phyloP scores from a whole-genome alignment of 176 grass and related monocot genomes.

The Panicum miliaceum region DNA sequence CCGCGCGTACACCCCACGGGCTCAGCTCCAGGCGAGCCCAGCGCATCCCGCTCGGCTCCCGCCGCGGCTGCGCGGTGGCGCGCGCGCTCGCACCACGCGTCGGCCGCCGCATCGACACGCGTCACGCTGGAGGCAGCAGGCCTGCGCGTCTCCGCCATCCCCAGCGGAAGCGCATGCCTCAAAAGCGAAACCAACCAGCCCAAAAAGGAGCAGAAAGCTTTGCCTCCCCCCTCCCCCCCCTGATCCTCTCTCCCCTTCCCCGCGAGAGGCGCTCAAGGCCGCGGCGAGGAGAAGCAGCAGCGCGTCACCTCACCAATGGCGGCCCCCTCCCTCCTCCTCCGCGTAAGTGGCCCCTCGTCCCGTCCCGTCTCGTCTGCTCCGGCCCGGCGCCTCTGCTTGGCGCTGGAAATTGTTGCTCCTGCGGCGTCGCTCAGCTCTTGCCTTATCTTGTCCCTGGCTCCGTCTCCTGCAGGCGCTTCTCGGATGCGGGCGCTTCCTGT shows the following conservation, averaged over 20 bases:
- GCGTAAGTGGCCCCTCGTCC: slow-evolving; percentile 35
- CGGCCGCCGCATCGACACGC: slow-evolving; percentile 27
- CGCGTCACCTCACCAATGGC: slow-evolving; percentile 42
- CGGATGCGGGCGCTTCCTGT: slow-evolving; percentile 6
- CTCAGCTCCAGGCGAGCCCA: background rate
- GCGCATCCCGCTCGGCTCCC: slow-evolving; percentile 1
- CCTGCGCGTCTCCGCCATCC: slow-evolving; percentile 15
- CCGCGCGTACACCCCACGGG: background rate
- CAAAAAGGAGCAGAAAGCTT: background rate
- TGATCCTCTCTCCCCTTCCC: background rate
- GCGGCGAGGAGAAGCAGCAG: slow-evolving; percentile 21
- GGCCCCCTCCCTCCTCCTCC: background rate
- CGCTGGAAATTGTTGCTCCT: background rate
- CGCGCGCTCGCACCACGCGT: slow-evolving; percentile 44
- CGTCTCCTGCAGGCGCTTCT: slow-evolving; percentile 31
- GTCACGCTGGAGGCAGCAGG: background rate
- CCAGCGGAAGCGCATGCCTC: slow-evolving; percentile 46
- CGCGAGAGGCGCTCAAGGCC: slow-evolving; percentile 21
- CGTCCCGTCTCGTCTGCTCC: background rate
- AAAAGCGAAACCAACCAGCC: slow-evolving; percentile 44
- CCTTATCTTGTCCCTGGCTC: background rate
- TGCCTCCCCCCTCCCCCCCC: background rate
- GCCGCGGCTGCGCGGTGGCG: slow-evolving; percentile 27
- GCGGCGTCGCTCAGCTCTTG: background rate
- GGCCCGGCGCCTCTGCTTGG: background rate